Evolutionary conservation across 23 red algal species (phyloP), one percentile per base, ranked within the genome.

Genomic region (Gracilaria gracilis): DNA sequence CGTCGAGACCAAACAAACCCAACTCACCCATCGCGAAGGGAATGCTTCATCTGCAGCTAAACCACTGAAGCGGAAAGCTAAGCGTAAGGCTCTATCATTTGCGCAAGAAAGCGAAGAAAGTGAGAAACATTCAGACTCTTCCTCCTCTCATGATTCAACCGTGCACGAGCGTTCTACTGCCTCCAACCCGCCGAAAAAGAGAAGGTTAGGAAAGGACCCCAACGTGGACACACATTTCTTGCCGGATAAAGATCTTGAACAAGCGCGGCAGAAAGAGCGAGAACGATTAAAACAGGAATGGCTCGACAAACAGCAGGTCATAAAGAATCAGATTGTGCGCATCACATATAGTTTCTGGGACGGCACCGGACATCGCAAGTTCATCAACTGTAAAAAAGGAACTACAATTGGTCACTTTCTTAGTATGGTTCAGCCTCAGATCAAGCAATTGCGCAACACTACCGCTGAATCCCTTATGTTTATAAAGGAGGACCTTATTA

Each of bases 401-500:
- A 98, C 92, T 21, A 98, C 96, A n/a, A 89, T 98, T 61, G 96
- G 79, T 36, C 86, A 83, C 27, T 98, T 98, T 76, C 80, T 98
- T 5, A 80, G 23, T 19, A 85, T 86, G 15, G 87, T 98, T 14
- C 96, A 98, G 79, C 61, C 80, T 44, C 69, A 95, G 58, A 70
- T 98, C 31, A 82, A 91, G 34, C 79, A 86, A 34, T 84, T 98
- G 34, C 92, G 91, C 8, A 88, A 88, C 50, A 87, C 81, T 35
- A 58, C 75, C 9, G 49, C 93, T 12, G 96, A 98, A 40, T 51
- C 72, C 38, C 82, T 98, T 49, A 95, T 98, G 91, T 98, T 95
- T 79, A 81, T 98, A n/a, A 98, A 98, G 85, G 96, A 98, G 77
- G 96, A 98, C 59, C 83, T 98, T 61, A 98, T 98, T 48, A 98